Conservation (phyloP, 371 early-diverging fungal species). For the Mucor mucedo region DNA sequence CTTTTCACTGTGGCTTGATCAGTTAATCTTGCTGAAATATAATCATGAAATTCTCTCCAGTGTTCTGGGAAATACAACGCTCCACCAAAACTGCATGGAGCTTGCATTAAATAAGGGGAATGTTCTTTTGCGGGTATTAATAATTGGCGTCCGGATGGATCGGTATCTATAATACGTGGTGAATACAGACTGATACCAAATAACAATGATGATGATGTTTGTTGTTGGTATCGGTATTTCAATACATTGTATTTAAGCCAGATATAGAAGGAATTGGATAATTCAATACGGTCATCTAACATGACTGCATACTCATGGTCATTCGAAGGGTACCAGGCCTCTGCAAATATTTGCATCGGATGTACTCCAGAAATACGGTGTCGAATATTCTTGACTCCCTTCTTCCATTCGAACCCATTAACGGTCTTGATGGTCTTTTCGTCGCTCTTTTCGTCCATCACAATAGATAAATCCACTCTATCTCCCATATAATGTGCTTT, state of each 20-base stretch:
- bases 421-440: slow-evolving; percentile 52
- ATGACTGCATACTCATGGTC: slow-evolving; percentile 64
- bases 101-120: slow-evolving; percentile 46
- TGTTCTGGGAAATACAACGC: slow-evolving; percentile 71
- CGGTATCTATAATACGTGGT: slow-evolving; percentile 52
- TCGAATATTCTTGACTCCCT: slow-evolving; percentile 56
- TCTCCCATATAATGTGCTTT: slow-evolving; percentile 63
- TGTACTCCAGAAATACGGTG: slow-evolving; percentile 61
- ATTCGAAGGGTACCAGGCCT: slow-evolving; percentile 67
- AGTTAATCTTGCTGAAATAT: slow-evolving; percentile 56
- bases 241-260: slow-evolving; percentile 66
- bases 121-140: background rate
- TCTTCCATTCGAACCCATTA: slow-evolving; percentile 55
- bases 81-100: slow-evolving; percentile 53
- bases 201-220: slow-evolving; percentile 24
- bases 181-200: slow-evolving; percentile 69
- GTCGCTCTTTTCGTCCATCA: slow-evolving; percentile 64
- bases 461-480: slow-evolving; percentile 53
- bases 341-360: slow-evolving; percentile 59
- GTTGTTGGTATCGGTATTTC: slow-evolving; percentile 52
- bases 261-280: slow-evolving; percentile 60
- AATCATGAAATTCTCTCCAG: slow-evolving; percentile 73
- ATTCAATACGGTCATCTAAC: slow-evolving; percentile 60
- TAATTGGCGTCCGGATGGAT: slow-evolving; percentile 30
- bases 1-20: slow-evolving; percentile 39